These are phyloP conservation scores for Cladosporium austrohemisphaericum DNA, from an alignment of 2,329 filamentous ascomycete genomes.

Conservation along the genomic window DNA sequence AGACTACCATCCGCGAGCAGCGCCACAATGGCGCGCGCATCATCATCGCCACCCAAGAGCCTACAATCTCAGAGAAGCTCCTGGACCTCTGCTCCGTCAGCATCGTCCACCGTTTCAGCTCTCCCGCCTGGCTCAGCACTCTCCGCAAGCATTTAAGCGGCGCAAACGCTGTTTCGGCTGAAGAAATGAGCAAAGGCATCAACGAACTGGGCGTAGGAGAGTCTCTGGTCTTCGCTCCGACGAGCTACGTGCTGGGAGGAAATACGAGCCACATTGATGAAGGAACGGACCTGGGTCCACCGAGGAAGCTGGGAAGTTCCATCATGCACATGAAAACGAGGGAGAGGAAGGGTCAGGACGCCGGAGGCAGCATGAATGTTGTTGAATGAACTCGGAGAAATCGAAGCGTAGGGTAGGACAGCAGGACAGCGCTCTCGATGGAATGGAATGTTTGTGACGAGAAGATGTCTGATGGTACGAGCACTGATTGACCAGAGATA, in stretches of 20 bases:
- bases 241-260: conserved; percentile 24
- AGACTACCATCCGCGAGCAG: conserved; percentile 64
- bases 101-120: conserved; percentile 68
- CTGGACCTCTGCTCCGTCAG: conserved; percentile 70
- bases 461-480: no score
- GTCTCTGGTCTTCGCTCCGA: conserved; percentile 32
- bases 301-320: conserved; percentile 22
- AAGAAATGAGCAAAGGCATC: conserved; percentile 29
- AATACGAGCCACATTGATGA: no score
- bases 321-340: conserved; percentile 29
- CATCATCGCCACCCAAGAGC: conserved; percentile 74
- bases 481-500: no score
- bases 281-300: no score
- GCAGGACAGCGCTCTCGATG: no score
- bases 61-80: conserved; percentile 63
- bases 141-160: conserved; percentile 49
- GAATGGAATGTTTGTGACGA: no score
- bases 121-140: conserved; percentile 58
- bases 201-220: conserved; percentile 30
- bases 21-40: conserved; percentile 65
- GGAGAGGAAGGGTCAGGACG: conserved; percentile 26
- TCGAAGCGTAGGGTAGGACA: no score
- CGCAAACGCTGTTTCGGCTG: no score
- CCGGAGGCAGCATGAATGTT: conserved; percentile 24
- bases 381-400: background rate